Conservation (phyloP, 2,329 filamentous ascomycete genomes). For the Stagonosporopsis vannaccii region DNA sequence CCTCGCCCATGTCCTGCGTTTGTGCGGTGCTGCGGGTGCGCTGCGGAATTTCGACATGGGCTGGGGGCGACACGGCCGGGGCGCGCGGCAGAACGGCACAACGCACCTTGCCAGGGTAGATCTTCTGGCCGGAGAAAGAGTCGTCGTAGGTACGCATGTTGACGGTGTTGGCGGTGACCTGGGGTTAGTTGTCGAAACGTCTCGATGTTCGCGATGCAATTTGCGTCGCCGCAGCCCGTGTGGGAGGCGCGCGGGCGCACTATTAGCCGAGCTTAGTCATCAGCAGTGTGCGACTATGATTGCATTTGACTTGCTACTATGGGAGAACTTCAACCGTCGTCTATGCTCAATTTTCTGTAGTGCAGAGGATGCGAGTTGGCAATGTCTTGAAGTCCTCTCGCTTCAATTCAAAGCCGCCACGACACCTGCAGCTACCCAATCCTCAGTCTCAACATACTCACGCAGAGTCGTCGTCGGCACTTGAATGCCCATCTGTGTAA, state of each 20-base stretch:
- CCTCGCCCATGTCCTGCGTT: slow-evolving; percentile 27
- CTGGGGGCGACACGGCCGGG: slow-evolving; percentile 21
- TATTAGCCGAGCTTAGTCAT: slow-evolving; percentile 29
- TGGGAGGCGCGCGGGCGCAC: slow-evolving; percentile 26
- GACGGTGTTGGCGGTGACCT: slow-evolving; percentile 57
- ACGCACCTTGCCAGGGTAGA: slow-evolving; percentile 81
- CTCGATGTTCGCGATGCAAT: slow-evolving; percentile 31
- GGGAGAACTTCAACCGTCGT: too few species aligned
- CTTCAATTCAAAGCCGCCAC: neutral
- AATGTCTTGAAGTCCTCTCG: neutral
- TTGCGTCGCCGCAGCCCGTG: slow-evolving; percentile 22
- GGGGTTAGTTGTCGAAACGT: slow-evolving; percentile 29
- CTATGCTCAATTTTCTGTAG: neutral
- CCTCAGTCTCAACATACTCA: slow-evolving; percentile 21
- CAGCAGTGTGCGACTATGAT: too few species aligned
- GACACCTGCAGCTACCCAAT: slow-evolving; percentile 32
- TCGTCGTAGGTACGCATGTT: slow-evolving; percentile 82
- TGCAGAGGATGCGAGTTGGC: neutral
- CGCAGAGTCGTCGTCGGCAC: slow-evolving; percentile 19
- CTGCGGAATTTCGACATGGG: slow-evolving; percentile 35
- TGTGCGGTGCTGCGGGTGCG: slow-evolving; percentile 19
- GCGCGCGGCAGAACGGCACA: slow-evolving; percentile 31
- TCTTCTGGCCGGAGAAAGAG: slow-evolving; percentile 78
- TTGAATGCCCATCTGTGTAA: slow-evolving; percentile 18
- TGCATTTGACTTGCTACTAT: neutral